Conservation (phyloP, 768 basidiomycete species). For the Fistulinella prunicolor region DNA sequence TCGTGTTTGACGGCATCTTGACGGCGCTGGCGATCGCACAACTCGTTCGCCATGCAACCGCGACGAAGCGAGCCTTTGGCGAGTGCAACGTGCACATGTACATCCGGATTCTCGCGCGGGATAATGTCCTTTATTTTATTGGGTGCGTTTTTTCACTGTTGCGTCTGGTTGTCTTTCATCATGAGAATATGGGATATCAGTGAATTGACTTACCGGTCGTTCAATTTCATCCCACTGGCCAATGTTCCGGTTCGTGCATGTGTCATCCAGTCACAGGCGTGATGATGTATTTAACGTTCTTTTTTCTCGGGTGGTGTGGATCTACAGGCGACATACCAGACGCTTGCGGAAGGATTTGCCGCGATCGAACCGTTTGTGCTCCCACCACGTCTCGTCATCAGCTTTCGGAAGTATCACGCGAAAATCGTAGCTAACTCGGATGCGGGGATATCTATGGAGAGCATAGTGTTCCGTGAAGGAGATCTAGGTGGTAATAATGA, state of each 20-base stretch:
- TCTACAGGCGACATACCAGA: not conserved
- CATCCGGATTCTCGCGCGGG: constrained; percentile 4
- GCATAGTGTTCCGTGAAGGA: not conserved
- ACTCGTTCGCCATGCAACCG: not conserved
- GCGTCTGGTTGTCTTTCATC: not conserved
- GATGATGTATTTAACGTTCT: not conserved
- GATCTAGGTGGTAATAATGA: not conserved
- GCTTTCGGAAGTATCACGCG: not conserved
- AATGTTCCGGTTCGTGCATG: not conserved
- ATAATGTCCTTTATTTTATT: constrained; percentile 5
- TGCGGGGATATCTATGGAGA: not conserved
- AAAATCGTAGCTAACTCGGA: not conserved
- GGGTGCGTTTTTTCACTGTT: not conserved
- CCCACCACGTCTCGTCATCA: not conserved
- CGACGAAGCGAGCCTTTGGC: not conserved
- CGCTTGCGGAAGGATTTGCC: not conserved
- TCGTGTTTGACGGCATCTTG: constrained; percentile 1
- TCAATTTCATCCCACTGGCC: not conserved
- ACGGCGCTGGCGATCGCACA: not conserved
- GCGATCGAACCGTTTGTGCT: not conserved
- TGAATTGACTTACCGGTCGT: not conserved
- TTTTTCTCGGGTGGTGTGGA: not conserved
- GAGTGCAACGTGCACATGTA: not conserved
- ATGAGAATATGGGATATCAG: not conserved
- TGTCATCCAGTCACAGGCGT: too few species aligned